phyloP scores from a whole-genome alignment of 208 protist species.

The Leptomonas seymouri region DNA sequence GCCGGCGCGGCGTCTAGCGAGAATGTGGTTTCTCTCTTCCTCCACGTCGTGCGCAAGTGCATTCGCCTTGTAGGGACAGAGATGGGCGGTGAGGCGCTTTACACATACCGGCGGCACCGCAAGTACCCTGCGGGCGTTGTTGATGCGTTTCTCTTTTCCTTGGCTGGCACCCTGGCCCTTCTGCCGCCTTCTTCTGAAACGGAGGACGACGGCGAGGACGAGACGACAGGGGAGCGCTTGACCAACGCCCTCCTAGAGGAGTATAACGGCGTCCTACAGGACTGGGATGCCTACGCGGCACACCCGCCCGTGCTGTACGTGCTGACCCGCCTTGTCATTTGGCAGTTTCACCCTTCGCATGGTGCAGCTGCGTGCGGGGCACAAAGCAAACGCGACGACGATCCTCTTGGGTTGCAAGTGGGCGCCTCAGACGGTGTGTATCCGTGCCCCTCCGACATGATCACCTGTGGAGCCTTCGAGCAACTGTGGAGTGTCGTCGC shows the following conservation, averaged over 20 bases:
- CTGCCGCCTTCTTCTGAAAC: slow-evolving; percentile 9
- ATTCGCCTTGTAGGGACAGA: slow-evolving; percentile 61
- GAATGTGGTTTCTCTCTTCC: slow-evolving; percentile 22
- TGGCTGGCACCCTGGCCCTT: slow-evolving; percentile 49
- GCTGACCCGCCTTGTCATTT: slow-evolving; percentile 62
- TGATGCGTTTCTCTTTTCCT: slow-evolving; percentile 73
- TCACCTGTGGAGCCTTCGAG: slow-evolving; percentile 71
- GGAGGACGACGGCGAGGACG: neutral
- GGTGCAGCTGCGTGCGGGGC: neutral
- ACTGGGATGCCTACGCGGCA: slow-evolving; percentile 85
- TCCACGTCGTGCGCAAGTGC: slow-evolving; percentile 53
- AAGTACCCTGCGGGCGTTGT: slow-evolving; percentile 54
- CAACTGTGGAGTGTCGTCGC: slow-evolving; percentile 82
- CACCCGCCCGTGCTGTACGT: slow-evolving; percentile 85
- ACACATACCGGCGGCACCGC: slow-evolving; percentile 43
- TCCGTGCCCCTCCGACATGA: slow-evolving; percentile 49
- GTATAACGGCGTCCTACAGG: slow-evolving; percentile 58
- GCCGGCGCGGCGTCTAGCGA: slow-evolving; percentile 7
- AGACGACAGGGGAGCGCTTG: slow-evolving; percentile 51
- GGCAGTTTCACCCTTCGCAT: slow-evolving; percentile 73
- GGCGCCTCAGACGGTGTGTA: slow-evolving; percentile 11
- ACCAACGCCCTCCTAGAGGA: slow-evolving; percentile 69
- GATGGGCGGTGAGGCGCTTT: slow-evolving; percentile 66
- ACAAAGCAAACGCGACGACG: neutral
- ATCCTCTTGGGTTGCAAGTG: neutral